Evolutionary conservation across 331 rosid genomes (phyloP).

Genomic region (Malus hybrid): DNA sequence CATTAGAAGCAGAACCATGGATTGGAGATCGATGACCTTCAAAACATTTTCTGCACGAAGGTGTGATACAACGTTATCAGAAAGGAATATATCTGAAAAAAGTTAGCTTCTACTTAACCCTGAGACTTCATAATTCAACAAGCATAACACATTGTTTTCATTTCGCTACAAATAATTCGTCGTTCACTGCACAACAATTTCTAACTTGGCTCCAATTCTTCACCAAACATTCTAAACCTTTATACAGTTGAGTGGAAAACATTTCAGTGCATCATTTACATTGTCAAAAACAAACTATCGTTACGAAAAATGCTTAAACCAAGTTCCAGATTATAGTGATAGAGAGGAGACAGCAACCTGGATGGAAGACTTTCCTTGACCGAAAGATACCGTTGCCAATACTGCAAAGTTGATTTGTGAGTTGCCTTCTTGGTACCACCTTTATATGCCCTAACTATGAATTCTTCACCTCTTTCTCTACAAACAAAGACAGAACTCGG

Average conservation of each 20-base stretch:
- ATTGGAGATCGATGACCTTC: constrained; percentile 27
- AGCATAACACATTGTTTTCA: neutral
- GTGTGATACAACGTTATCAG: neutral
- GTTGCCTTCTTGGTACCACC: constrained; percentile 79
- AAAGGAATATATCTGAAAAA: neutral
- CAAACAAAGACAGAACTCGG: constrained; percentile 1
- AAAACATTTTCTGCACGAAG: constrained; percentile 45
- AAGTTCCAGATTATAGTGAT: constrained; percentile 9
- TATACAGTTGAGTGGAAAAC: neutral
- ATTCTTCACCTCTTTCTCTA: constrained; percentile 88
- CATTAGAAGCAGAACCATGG: constrained; percentile 11
- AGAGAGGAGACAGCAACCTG: constrained; percentile 39
- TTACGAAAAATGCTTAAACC: neutral
- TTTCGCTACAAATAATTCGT: neutral
- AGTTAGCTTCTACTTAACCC: neutral
- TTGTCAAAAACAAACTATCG: neutral
- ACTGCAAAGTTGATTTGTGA: constrained; percentile 67
- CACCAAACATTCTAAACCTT: neutral
- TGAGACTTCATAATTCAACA: neutral
- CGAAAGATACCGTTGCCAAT: constrained; percentile 66
- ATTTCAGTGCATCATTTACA: neutral
- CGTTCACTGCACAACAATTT: neutral
- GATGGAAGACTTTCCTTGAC: constrained; percentile 64
- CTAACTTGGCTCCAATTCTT: too few relatives aligned
- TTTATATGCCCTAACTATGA: constrained; percentile 69